Evolutionary conservation across 495 filamentous ascomycete genomes (phyloP).

Genomic region (Achaetomiella virescens): DNA sequence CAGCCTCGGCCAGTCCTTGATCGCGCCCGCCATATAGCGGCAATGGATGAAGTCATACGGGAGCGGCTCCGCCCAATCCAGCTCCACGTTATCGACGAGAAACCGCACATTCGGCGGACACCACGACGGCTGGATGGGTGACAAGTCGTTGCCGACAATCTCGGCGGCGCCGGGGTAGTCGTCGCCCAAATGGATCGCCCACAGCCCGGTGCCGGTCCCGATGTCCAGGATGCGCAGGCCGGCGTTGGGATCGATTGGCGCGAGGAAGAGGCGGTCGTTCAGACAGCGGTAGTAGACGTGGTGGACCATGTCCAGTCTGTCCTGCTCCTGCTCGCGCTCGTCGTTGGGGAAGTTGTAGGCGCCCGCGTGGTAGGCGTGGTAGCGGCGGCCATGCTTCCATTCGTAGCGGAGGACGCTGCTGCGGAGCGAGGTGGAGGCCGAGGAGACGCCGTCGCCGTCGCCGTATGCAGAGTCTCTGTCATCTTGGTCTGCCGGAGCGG

Average conservation of each 20-base stretch:
- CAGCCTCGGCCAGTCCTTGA: slow-evolving; percentile 44
- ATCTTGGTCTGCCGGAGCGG: not conserved
- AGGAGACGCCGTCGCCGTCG: slow-evolving; percentile 1
- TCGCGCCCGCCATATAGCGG: slow-evolving; percentile 44
- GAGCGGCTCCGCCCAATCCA: slow-evolving; percentile 46
- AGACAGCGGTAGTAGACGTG: slow-evolving; percentile 39
- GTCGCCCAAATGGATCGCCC: slow-evolving; percentile 26
- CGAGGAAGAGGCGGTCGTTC: slow-evolving; percentile 35
- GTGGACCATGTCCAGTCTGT: slow-evolving; percentile 63
- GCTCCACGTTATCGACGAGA: slow-evolving; percentile 49
- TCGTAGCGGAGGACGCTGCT: slow-evolving; percentile 46
- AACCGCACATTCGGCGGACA: slow-evolving; percentile 51
- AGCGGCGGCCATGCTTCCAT: slow-evolving; percentile 39
- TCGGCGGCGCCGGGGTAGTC: slow-evolving; percentile 16
- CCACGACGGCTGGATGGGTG: slow-evolving; percentile 48
- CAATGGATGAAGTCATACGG: slow-evolving; percentile 51
- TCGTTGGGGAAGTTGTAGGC: slow-evolving; percentile 52
- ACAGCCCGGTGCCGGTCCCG: slow-evolving; percentile 22
- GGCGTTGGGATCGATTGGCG: slow-evolving; percentile 22
- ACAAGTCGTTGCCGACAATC: slow-evolving; percentile 46
- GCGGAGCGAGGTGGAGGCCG: slow-evolving; percentile 34
- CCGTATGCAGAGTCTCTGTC: not conserved
- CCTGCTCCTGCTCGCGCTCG: slow-evolving; percentile 56
- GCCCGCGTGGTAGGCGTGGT: slow-evolving; percentile 48
- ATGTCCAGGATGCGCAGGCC: slow-evolving; percentile 21